Evolutionary conservation across 495 filamentous ascomycete genomes (phyloP), one percentile per base, ranked within the genome.

Genomic region (Aspergillus wentii): DNA sequence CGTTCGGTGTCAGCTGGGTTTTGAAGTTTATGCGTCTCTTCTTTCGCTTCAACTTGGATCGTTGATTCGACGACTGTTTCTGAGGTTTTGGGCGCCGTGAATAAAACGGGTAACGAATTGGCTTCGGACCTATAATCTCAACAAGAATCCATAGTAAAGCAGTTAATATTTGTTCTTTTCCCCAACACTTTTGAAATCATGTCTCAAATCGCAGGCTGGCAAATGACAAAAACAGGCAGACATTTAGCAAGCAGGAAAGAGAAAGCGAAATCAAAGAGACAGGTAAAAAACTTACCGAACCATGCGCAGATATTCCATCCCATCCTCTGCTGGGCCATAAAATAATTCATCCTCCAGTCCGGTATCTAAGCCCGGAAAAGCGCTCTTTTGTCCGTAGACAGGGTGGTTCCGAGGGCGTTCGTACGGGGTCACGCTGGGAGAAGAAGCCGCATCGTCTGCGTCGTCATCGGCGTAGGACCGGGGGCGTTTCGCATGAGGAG

Each of bases 281-380:
- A 30, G 34, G 23, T 17, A 35, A 31, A 36, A 18, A 46, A 51
- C 83, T 74, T 71, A 94, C 88, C 86, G 75, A 35, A 94, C 88
- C 66, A 85, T 80, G 55, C 73, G 75, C 16, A 94, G 62, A 61
- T 94, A 94, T 36, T 78, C 75, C 18, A 92, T 33, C 3, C 84
- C 88, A 57, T 86, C 75, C 14, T 71, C 71, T 28, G 69, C 62
- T 7, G 61, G 58, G 2, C 67, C 72, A 36, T 78, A 75, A 33
- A 64, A 65, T 15, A 73, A 48, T 38, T 66, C 69, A 35, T 69
- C 67, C 11, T 74, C 71, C 26, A 61, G 71, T 19, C 69, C 68
- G 20, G 29, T 33, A 28, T 86, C 83, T n/a, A 87, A 62, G 17
- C 83, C 80, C 0, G 87, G 86, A 48, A 94, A 88, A 14, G 78